phyloP scores from a whole-genome alignment of 2,329 filamentous ascomycete genomes.

The Colletotrichum trifolii region DNA sequence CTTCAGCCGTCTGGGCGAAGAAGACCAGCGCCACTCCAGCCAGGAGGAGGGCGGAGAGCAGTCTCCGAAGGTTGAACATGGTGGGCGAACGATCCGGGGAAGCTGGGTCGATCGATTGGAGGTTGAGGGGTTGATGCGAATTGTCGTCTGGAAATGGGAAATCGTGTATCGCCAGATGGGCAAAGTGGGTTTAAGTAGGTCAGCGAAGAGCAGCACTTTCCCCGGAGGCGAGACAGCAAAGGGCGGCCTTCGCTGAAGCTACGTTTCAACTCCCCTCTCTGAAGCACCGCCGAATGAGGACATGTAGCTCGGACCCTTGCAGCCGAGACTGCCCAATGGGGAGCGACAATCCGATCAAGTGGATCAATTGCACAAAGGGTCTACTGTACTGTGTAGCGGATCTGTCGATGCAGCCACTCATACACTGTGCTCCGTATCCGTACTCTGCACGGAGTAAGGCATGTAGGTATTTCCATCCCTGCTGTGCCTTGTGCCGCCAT shows the following conservation, averaged over 20 bases:
- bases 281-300: constrained; percentile 34
- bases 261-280: constrained; percentile 36
- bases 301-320: constrained; percentile 33
- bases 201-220: constrained; percentile 1
- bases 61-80: constrained; percentile 81
- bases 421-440: too few species aligned
- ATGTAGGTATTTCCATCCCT: too few species aligned
- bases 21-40: constrained; percentile 79
- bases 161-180: constrained; percentile 17
- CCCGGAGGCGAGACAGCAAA: background rate
- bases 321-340: constrained; percentile 33
- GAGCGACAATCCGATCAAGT: constrained; percentile 24
- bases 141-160: constrained; percentile 16
- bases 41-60: constrained; percentile 80
- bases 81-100: constrained; percentile 44
- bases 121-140: constrained; percentile 18
- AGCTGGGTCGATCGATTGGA: constrained; percentile 29
- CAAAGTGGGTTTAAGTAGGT: constrained; percentile 24
- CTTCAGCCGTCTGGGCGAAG: constrained; percentile 79
- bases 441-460: too few species aligned
- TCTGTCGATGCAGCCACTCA: constrained; percentile 26
- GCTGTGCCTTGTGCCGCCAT: background rate
- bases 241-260: constrained; percentile 17
- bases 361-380: constrained; percentile 4
- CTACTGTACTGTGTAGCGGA: too few species aligned